These are phyloP conservation scores for Russula sp. DNA, from an alignment of 768 basidiomycete genomes.

Conservation along the genomic window DNA sequence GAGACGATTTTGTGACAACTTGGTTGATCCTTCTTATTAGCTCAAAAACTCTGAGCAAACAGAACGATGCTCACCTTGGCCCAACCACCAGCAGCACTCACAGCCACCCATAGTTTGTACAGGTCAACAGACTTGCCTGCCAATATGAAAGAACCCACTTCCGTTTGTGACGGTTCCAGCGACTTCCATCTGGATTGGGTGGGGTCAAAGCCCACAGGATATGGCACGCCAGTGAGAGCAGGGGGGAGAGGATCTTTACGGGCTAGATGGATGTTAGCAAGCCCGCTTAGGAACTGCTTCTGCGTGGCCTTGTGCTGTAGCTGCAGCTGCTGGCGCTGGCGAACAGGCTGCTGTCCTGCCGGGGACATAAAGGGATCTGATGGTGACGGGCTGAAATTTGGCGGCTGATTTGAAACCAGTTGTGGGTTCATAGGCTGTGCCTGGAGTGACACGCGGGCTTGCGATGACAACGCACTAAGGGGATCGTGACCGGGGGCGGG, in stretches of 20 bases:
- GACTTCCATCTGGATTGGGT: conserved; percentile 54
- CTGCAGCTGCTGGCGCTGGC: conserved; percentile 28
- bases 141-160: conserved; percentile 57
- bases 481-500: conserved; percentile 25
- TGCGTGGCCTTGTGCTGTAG: conserved; percentile 43
- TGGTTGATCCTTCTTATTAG: conserved; percentile 1
- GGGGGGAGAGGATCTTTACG: conserved; percentile 66
- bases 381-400: conserved; percentile 13
- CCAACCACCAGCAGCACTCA: conserved; percentile 54
- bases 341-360: conserved; percentile 32
- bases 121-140: conserved; percentile 71
- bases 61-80: conserved; percentile 40
- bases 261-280: conserved; percentile 52
- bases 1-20: conserved; percentile 19
- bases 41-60: conserved; percentile 1
- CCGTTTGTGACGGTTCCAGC: conserved; percentile 50
- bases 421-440: conserved; percentile 36
- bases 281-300: conserved; percentile 49
- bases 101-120: conserved; percentile 63
- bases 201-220: conserved; percentile 54
- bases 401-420: conserved; percentile 24
- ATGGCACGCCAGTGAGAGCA: conserved; percentile 54
- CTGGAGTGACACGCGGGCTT: conserved; percentile 20
- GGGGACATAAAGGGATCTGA: conserved; percentile 24
- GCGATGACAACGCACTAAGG: conserved; percentile 23